Base-by-base conservation (phyloP, 2,329 filamentous ascomycete species). In the Lachnellula suecica region DNA sequence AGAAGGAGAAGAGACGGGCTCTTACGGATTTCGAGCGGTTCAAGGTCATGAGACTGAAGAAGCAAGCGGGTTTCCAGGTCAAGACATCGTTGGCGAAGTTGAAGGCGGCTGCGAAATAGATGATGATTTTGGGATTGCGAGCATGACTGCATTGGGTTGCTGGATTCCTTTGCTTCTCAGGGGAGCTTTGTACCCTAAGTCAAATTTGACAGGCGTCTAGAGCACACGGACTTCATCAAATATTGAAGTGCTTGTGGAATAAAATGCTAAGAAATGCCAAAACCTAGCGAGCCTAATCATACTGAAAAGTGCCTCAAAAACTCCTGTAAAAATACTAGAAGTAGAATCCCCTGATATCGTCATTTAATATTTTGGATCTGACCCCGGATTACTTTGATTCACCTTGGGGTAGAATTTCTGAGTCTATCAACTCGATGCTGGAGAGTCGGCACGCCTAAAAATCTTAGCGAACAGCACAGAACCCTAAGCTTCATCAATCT, bases 21-120 rank as follows among this genome's bases (percentile, higher is more conserved):
- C 83, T 99, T 66, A 95, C 87, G 78, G 94, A 99, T 84, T 99
- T 99, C 74, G 94, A 99, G 83, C 88, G 94, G 77, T 99, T 97
- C 91, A 97, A 99, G 89, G 94, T 97, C 70, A 83, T 97, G 85
- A 88, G 93, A 78, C 83, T 97, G 79, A 95, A 93, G 88, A 99
- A 99, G 87, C 92, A 97, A 88, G 90, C 92, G 76, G 89, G 92
- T 75, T 97, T 95, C 81, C 92, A 97, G 84, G 88, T 96, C 79
- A 88, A 88, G 80, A 97, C 97, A 88, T 87, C 90, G 71, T 83
- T 95, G 73, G 90, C 91, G 74, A 96, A 96, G 85, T 81, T 96
- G 79, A 89, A 88, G 82, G 87, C 88, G 69, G 79, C 87, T 69
- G 87, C 88, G 75, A 90, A 88, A 78, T 73, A 70, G 58, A 62